Evolutionary conservation across 2,329 filamentous ascomycete species (phyloP), one percentile per base, ranked within the genome.

Genomic region (Nigrospora sphaerica): DNA sequence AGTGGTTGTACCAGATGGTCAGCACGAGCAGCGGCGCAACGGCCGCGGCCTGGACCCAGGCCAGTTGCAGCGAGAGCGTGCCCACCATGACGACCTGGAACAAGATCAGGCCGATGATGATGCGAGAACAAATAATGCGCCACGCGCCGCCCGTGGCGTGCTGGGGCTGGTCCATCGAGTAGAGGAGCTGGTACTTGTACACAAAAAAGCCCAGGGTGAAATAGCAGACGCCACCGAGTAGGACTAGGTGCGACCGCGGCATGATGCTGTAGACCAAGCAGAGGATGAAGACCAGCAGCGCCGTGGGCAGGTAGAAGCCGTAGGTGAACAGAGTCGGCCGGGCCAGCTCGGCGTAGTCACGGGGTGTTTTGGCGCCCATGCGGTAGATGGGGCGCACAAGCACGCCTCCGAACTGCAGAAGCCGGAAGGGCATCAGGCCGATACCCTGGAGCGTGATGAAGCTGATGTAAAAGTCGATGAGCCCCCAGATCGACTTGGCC

Each of bases 131-230:
- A 52, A 98, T 95, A 78, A 98, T 95, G 42, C 87, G 85, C 93
- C 93, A 98, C 5, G 91, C 90, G 50, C 86, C 83, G 17, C 95
- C 95, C 0, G 92, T 97, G 14, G 90, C 89, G 62, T 95, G 90
- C 60, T 95, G 89, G 14, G 89, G 87, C 63, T 97, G 92, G 58
- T 97, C 91, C 93, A 98, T 98, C 32, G 93, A 90, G 64, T 98
- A 98, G 5, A 98, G 75, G 5, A 98, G 74, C 70, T 98, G 95
- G 67, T 98, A 98, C 64, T 96, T 96, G 77, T 95, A 95, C 32
- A 88, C 87, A 61, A 92, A 92, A 63, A 88, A 86, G 17, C 90
- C 90, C 13, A 95, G 78, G 17, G 80, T 62, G 57, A 95, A 95
- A 65, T 95, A 98, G 12, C 88, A 71, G 42, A 92, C 70, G 4